Conservation (phyloP, 192 early-diverging fungal genomes). For the Coemansia sp. region DNA sequence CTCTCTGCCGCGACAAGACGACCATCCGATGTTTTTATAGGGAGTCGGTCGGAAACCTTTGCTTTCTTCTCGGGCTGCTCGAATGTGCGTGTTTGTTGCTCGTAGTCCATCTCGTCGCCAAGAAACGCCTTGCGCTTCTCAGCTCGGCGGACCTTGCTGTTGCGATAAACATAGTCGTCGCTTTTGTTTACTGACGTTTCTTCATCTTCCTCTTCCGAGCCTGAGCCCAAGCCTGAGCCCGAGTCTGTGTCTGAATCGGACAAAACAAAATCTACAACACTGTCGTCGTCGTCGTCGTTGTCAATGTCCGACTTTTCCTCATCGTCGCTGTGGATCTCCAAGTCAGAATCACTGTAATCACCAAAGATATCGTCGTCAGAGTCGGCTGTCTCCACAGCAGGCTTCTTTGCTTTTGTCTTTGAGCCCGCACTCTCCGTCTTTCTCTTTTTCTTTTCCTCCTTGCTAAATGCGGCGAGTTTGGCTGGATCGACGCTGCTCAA, state of each 20-base stretch:
- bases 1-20: conserved; percentile 55
- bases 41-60: conserved; percentile 53
- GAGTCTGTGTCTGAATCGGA: conserved; percentile 11
- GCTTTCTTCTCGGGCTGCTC: conserved; percentile 37
- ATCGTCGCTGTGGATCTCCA: conserved; percentile 32
- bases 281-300: background rate
- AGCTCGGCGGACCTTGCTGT: conserved; percentile 42
- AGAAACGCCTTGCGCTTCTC: conserved; percentile 48
- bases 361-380: conserved; percentile 21
- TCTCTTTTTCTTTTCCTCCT: conserved; percentile 36
- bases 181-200: background rate
- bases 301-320: conserved; percentile 5
- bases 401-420: background rate
- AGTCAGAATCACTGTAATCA: conserved; percentile 20
- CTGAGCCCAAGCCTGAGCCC: conserved; percentile 11
- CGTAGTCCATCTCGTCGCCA: conserved; percentile 45
- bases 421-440: background rate
- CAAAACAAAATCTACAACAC: conserved; percentile 10
- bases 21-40: conserved; percentile 58
- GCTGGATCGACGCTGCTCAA: conserved; percentile 34
- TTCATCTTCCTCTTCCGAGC: background rate
- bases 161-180: conserved; percentile 22
- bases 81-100: conserved; percentile 34
- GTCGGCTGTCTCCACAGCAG: conserved; percentile 18
- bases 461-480: conserved; percentile 27